phyloP scores from a whole-genome alignment of 768 basidiomycete genomes.

The Leccinum boreale region DNA sequence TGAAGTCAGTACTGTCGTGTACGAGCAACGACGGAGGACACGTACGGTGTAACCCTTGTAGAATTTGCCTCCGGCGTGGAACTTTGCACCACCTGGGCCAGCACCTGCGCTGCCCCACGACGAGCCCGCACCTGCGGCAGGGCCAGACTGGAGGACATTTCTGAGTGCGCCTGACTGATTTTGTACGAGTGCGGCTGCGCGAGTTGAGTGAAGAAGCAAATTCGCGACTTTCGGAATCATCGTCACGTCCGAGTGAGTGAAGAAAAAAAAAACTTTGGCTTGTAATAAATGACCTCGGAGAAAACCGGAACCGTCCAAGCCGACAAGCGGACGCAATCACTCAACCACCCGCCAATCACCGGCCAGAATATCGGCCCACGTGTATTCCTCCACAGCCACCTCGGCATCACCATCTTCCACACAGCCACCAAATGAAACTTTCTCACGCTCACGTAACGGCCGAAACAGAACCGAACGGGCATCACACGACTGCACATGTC shows the following conservation, averaged over 20 bases:
- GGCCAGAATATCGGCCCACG: slow-evolving; percentile 28
- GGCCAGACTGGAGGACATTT: slow-evolving; percentile 67
- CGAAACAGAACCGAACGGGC: slow-evolving; percentile 11
- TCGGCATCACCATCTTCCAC: slow-evolving; percentile 18
- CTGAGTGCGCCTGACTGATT: slow-evolving; percentile 66
- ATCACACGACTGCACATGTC: slow-evolving; percentile 31
- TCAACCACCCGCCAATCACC: slow-evolving; percentile 30
- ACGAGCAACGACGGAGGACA: slow-evolving; percentile 4
- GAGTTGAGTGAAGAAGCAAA: slow-evolving; percentile 71
- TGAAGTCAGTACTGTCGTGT: not conserved
- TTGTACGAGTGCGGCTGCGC: slow-evolving; percentile 74
- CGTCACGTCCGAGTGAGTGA: slow-evolving; percentile 2
- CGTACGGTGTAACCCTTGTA: slow-evolving; percentile 66
- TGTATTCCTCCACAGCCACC: slow-evolving; percentile 11
- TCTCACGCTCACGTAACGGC: slow-evolving; percentile 14
- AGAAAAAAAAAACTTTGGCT: slow-evolving; percentile 10
- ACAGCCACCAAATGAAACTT: slow-evolving; percentile 29
- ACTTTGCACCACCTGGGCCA: slow-evolving; percentile 71
- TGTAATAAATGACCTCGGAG: slow-evolving; percentile 15
- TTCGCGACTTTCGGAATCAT: slow-evolving; percentile 87
- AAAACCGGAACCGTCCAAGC: slow-evolving; percentile 15
- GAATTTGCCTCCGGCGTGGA: slow-evolving; percentile 68
- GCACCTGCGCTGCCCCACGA: slow-evolving; percentile 54
- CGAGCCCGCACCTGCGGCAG: slow-evolving; percentile 44
- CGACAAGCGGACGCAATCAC: slow-evolving; percentile 15